Base-by-base conservation (phyloP, 176 grass and related monocot species). In the Pontederia crassipes region DNA sequence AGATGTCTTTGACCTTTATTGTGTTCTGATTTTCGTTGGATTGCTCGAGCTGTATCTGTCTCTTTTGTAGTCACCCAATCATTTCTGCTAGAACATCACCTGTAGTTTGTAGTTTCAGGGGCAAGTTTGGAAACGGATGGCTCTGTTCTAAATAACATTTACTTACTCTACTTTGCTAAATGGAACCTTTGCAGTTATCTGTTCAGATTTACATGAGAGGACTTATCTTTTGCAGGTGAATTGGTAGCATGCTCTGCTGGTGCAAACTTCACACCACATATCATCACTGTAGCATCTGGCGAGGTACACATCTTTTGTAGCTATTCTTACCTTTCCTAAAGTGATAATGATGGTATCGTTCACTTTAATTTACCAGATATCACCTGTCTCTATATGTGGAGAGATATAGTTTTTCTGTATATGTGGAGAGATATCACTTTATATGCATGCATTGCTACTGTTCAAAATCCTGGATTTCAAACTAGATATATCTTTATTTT, bases 221-320 rank as follows among this genome's bases (percentile, higher is more conserved):
- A 11, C 8, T 46, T 62, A 9, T 61, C 45, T 4, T 45, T 8
- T 58, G 60, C 72, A 89, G 86, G 87, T 80, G 79, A 77, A 47
- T 75, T 88, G 78, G 77, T 83, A 65, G 79, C 88, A 1, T 81
- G 80, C 53, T 89, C 94, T 75, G 88, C 94, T 66, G 87, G 87
- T 67, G 81, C 83, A 52, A 98, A 85, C 74, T 98, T 98, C 66
- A 98, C 88, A 45, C 94, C 94, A 24, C 94, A 98, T 72, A 75
- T 93, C 49, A 78, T 98, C 49, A 98, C 94, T 45, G 88, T 98
- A 20, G 88, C 94, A 59, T 78, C 81, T 60, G 94, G 94, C 29
- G 94, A 98, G 94, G 94, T 98, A 86, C 62, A 65, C 7, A 61
- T 64, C 40, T 46, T n/a, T 29, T 17, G 26, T 14, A 52, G 14